A percentile compares a stretch with the other conserved stretches of the same genome.
phyloP scores from a whole-genome alignment of 257 asterid species.

The Solanum piurae region DNA sequence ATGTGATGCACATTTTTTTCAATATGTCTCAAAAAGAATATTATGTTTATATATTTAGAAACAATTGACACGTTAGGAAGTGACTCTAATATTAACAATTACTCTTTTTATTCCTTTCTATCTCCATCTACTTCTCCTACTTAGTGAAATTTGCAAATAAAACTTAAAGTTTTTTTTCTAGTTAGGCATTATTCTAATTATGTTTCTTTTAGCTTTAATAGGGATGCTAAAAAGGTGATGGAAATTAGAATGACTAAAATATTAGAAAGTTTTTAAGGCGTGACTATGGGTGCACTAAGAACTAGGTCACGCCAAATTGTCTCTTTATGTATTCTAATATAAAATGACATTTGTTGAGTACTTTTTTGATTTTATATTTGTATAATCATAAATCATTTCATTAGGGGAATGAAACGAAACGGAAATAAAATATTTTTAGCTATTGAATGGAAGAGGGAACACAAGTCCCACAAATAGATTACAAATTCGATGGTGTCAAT shows the following conservation, averaged over 20 bases:
- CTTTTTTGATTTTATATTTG: background rate
- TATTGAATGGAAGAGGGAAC: background rate
- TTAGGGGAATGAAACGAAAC: background rate
- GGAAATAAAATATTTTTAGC: background rate
- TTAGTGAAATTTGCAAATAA: constrained; percentile 8
- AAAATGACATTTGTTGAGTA: background rate
- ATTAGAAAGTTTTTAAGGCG: background rate
- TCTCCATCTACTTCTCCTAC: constrained; percentile 21
- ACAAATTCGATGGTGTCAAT: too few relatives aligned
- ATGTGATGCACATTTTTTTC: background rate
- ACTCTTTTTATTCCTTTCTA: background rate
- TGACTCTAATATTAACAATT: constrained; percentile 9
- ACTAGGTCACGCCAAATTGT: background rate
- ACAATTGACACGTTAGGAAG: background rate
- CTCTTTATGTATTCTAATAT: background rate
- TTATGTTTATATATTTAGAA: background rate
- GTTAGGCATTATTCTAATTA: background rate
- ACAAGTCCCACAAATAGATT: background rate
- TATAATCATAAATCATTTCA: background rate
- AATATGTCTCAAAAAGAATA: background rate
- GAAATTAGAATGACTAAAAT: background rate
- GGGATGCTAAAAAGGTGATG: background rate
- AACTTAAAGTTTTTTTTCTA: background rate
- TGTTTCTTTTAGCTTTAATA: background rate
- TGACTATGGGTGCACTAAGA: background rate